phyloP scores from a whole-genome alignment of 441 rosid species.

The Isatis lusitanica region DNA sequence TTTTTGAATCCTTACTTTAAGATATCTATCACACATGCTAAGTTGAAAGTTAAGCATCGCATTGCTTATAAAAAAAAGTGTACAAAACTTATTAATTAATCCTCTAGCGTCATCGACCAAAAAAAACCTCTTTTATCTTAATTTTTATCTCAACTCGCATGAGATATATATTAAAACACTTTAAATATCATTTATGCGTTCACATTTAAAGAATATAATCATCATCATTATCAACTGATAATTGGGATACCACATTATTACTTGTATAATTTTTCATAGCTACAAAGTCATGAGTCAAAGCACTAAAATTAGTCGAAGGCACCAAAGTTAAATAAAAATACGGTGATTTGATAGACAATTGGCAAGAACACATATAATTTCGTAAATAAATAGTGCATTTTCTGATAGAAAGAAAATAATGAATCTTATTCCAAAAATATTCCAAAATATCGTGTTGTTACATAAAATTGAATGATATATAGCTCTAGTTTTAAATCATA shows the following conservation, averaged over 20 bases:
- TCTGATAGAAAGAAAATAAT: no score
- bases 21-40: slow-evolving; percentile 15
- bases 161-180: neutral
- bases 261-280: neutral
- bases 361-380: no score
- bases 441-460: no score
- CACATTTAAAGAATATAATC: neutral
- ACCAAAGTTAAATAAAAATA: neutral
- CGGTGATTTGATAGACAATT: no score
- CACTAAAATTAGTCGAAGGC: neutral
- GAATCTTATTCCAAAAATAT: no score
- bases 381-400: no score
- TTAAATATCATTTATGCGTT: neutral
- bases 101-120: neutral
- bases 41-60: slow-evolving; percentile 12
- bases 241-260: neutral
- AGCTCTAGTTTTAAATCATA: no score
- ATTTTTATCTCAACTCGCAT: neutral
- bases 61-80: slow-evolving; percentile 12
- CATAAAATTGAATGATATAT: no score
- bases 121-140: neutral
- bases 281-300: neutral
- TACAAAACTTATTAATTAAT: neutral
- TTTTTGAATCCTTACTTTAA: slow-evolving; percentile 20
- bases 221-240: neutral